Evolutionary conservation across 148 eudicot species (phyloP), one percentile per base, ranked within the genome.

Genomic region (Spergularia bocconei): DNA sequence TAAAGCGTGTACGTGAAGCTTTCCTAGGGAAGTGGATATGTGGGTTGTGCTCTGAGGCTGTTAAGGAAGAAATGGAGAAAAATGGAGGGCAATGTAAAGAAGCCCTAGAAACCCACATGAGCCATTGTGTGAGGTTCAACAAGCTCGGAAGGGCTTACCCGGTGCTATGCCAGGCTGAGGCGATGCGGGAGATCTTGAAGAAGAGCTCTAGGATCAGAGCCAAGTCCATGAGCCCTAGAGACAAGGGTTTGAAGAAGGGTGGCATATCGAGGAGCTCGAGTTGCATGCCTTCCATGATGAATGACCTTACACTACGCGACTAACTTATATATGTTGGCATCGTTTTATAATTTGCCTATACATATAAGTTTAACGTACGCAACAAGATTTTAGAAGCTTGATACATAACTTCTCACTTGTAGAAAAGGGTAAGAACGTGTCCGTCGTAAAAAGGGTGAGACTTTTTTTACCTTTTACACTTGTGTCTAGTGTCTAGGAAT

Each of bases 191-290:
- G 71, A 81, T 92, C 19, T 76, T 92, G 69, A 92, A 85, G 87
- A 92, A 84, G 86, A 88, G 82, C 47, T 23, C 80, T 2, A 74
- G 76, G 60, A 29, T 67, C 50, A 69, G 97, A 21, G 91, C 87
- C 3, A 87, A 88, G 71, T 92, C 97, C 11, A 29, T 79, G 53
- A 85, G 88, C 57, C 86, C 91, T 14, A 82, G 90, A 75, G 92
- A 92, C 16, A 69, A 73, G 29, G 87, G 48, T 15, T 6, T 65
- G 17, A 92, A 82, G 83, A 79, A 58, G 14, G 87, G 88, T 52
- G 87, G 87, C 29, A 84, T 92, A 23, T 69, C 91, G 10, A 84
- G 97, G 79, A 92, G 97, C 81, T 88, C 97, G 0, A 92, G 97
- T 63, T 92, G 97, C 59, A 92, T 88, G 66, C 90, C 97, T 14